Evolutionary conservation across 148 eudicot species (phyloP), one percentile per base, ranked within the genome.

Genomic region (Hydrangea macrophylla): DNA sequence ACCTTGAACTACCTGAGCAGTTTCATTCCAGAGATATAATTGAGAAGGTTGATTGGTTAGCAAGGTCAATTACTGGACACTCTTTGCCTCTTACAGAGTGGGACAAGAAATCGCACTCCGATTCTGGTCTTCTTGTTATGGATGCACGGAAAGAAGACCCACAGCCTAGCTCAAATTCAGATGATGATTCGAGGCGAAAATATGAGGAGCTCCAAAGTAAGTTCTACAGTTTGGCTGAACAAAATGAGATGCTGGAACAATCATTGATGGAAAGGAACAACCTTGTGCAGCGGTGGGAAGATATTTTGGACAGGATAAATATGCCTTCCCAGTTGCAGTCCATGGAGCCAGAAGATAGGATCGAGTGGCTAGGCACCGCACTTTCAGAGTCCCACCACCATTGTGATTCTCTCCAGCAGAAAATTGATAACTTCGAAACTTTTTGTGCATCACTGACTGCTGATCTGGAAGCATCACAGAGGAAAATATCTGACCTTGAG

Each of bases 191-290:
- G 63, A 81, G 82, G 78, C 81, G 73, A 64, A 82, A 86, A 76
- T 87, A 79, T 73, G 96, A 91, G 68, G 96, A 95, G 75, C 78
- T 95, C 71, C 97, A 91, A 76, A 77, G 79, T 45, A 95, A 82
- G 72, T 95, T 85, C 65, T 89, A 85, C 81, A 92, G 81, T 45
- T 78, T 95, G 80, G 99, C 97, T 70, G 97, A 95, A 76, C 99
- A 95, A 68, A 95, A 95, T 81, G 99, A 91, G 61, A 89, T 95
- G 91, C 88, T 95, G 78, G 99, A 95, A 76, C 96, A 95, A 65
- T 95, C 96, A 15, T 75, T 95, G 57, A 82, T 89, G 92, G 93
- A 91, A 71, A 88, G 97, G 76, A 95, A 95, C 77, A 83, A 83
- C 65, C 80, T 91, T 73, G 86, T 95, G 67, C 97, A 87, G 83